Evolutionary conservation across 2,329 filamentous ascomycete species (phyloP), one percentile per base, ranked within the genome.

Genomic region (Phaeoacremonium minimum): DNA sequence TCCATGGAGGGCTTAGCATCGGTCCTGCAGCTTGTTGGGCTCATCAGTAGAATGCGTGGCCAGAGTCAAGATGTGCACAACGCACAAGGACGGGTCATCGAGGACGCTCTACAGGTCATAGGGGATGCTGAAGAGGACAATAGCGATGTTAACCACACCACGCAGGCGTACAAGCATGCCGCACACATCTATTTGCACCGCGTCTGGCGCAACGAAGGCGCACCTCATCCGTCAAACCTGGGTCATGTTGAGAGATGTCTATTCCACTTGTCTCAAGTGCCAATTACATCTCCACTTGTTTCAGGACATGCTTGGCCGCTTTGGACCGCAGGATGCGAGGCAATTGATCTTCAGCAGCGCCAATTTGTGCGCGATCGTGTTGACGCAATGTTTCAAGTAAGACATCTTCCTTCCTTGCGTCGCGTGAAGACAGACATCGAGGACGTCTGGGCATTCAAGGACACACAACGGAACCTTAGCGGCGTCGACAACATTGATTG

Each of bases 261-360:
- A 16, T 29, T 35, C 6, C 46, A 58, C 20, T 42, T 58, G 4
- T 33, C 41, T 7, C 32, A 44, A 15, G 50, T 58, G 4, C 44
- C 49, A 4, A 42, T 53, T 13, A 36, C 38, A 3, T 57, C 55
- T 2, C 47, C 55, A 5, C 52, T 56, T 11, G 50, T 48, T 7
- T 50, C 55, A 2, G 46, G 45, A 2, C 56, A 58, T 16, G 48
- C 50, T 12, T 58, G 54, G 54, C 55, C 56, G 5, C 37, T 58
- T 2, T 57, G 50, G 52, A 58, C 54, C 3, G 53, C 54, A 0
- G 56, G 50, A 4, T 57, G 56, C 36, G 56, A 58, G 33, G 51
- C 54, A 1, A 47, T 55, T 30, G 49, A 53, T 16, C 26, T 16
- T 1, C 30, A 39, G 3, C 29, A 47, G 15, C 46, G 56, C 4